These are phyloP conservation scores for Leccinum proximum DNA, from an alignment of 1,284 basidiomycete species.

Conservation along the genomic window DNA sequence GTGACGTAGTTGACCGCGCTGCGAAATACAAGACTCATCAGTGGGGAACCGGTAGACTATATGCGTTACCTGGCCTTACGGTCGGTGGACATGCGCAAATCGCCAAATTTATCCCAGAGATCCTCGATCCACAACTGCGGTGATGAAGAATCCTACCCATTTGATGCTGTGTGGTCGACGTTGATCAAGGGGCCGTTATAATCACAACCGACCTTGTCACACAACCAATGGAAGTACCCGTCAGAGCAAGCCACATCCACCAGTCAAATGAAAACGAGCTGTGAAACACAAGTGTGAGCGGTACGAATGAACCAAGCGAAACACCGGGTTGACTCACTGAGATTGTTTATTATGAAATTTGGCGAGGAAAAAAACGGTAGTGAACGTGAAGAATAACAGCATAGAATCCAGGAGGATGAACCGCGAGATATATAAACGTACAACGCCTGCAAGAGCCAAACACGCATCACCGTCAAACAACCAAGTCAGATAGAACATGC, in stretches of 20 bases:
- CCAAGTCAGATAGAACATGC: not conserved
- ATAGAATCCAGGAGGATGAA: constrained; percentile 99
- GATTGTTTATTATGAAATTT: constrained; percentile 98
- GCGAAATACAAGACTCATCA: constrained; percentile 9
- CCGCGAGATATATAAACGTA: constrained; percentile 94
- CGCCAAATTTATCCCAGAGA: constrained; percentile 98
- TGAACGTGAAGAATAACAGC: constrained; percentile 98
- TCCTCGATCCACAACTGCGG: constrained; percentile 96
- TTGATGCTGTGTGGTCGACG: constrained; percentile 67
- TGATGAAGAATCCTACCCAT: constrained; percentile 95
- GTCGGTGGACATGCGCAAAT: constrained; percentile 84
- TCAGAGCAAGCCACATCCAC: constrained; percentile 95
- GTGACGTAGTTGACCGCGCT: constrained; percentile 86
- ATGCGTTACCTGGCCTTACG: constrained; percentile 38
- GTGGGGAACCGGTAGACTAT: not conserved
- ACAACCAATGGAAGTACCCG: constrained; percentile 91
- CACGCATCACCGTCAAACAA: not conserved
- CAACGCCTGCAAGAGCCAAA: constrained; percentile 64
- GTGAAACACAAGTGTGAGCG: constrained; percentile 5
- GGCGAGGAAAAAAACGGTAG: constrained; percentile 91
- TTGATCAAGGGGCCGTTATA: not conserved
- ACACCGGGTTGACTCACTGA: constrained; percentile 53
- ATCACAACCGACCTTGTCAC: constrained; percentile 60
- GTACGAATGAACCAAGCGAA: not conserved
- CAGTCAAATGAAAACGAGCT: constrained; percentile 93